A percentile compares a stretch with the other conserved stretches of the same genome.
phyloP scores from a whole-genome alignment of 768 basidiomycete species.

The Mycena haematopus region DNA sequence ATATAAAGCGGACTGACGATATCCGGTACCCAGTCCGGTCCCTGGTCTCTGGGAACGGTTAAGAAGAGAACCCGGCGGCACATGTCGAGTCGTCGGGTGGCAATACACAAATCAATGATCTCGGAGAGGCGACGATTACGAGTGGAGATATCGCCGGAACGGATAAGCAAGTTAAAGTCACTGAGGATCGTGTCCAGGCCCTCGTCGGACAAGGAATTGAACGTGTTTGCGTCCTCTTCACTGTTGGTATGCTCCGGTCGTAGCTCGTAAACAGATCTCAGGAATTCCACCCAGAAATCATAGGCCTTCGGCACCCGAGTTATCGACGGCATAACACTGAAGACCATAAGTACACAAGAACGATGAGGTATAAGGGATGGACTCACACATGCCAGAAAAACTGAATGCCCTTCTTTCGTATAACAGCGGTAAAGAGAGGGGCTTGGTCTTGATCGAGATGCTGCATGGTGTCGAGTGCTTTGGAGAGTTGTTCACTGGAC shows the following conservation, averaged over 20 bases:
- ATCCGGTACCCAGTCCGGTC: slow-evolving; percentile 26
- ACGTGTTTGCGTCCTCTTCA: slow-evolving; percentile 24
- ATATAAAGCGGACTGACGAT: slow-evolving; percentile 20
- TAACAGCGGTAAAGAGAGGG: slow-evolving; percentile 19
- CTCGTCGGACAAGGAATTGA: slow-evolving; percentile 24
- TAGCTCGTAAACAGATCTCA: slow-evolving; percentile 18
- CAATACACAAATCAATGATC: slow-evolving; percentile 27
- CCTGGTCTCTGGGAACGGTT: slow-evolving; percentile 27
- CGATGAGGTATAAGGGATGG: not conserved
- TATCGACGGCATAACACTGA: slow-evolving; percentile 22
- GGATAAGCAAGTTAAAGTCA: slow-evolving; percentile 22
- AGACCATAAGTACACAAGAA: not conserved
- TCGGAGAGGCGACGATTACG: slow-evolving; percentile 28
- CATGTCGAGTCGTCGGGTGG: slow-evolving; percentile 28
- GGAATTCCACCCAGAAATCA: slow-evolving; percentile 31
- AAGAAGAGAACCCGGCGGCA: slow-evolving; percentile 28
- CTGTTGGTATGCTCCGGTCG: slow-evolving; percentile 14
- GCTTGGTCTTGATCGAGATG: slow-evolving; percentile 25
- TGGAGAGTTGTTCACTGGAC: slow-evolving; percentile 22
- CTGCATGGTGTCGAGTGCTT: slow-evolving; percentile 24
- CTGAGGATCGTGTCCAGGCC: slow-evolving; percentile 26
- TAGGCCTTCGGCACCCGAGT: slow-evolving; percentile 28
- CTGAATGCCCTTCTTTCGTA: slow-evolving; percentile 23
- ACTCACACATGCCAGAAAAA: slow-evolving; percentile 30
- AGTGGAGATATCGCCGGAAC: slow-evolving; percentile 23